phyloP scores from a whole-genome alignment of 768 basidiomycete species.

The Phaffia australis region DNA sequence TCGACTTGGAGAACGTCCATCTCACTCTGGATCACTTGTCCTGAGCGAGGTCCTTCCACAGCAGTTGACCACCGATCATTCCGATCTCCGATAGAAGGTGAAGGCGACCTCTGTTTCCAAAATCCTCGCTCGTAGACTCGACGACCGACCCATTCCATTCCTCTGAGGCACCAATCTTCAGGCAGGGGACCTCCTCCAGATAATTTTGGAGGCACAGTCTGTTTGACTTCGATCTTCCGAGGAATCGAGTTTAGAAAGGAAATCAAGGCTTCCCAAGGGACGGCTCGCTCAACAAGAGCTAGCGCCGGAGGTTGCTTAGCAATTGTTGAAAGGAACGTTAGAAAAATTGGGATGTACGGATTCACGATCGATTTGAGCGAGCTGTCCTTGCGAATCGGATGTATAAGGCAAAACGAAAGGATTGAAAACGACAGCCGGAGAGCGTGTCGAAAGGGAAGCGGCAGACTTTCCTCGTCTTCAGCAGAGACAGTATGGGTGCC shows the following conservation, averaged over 20 bases:
- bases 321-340: slow-evolving; percentile 79
- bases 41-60: slow-evolving; percentile 34
- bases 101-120: slow-evolving; percentile 55
- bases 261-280: slow-evolving; percentile 76
- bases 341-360: slow-evolving; percentile 71
- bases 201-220: slow-evolving; percentile 45
- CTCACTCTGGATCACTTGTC: slow-evolving; percentile 44
- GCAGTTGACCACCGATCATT: slow-evolving; percentile 4
- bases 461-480: slow-evolving; percentile 36
- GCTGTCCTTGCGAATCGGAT: slow-evolving; percentile 44
- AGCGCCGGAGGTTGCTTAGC: slow-evolving; percentile 55
- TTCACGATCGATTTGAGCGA: slow-evolving; percentile 50
- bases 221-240: slow-evolving; percentile 35
- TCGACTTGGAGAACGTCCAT: slow-evolving; percentile 63
- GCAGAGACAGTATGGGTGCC: slow-evolving; percentile 3
- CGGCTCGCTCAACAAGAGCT: slow-evolving; percentile 55
- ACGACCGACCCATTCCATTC: slow-evolving; percentile 91
- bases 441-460: slow-evolving; percentile 60
- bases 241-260: slow-evolving; percentile 55
- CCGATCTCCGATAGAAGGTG: slow-evolving; percentile 4
- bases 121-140: slow-evolving; percentile 85
- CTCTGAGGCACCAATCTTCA: slow-evolving; percentile 91
- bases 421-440: slow-evolving; percentile 68
- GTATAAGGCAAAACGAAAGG: slow-evolving; percentile 56
- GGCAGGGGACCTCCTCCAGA: slow-evolving; percentile 61